Evolutionary conservation across 441 rosid species (phyloP), one percentile per base, ranked within the genome.

Genomic region (Hura crepitans): DNA sequence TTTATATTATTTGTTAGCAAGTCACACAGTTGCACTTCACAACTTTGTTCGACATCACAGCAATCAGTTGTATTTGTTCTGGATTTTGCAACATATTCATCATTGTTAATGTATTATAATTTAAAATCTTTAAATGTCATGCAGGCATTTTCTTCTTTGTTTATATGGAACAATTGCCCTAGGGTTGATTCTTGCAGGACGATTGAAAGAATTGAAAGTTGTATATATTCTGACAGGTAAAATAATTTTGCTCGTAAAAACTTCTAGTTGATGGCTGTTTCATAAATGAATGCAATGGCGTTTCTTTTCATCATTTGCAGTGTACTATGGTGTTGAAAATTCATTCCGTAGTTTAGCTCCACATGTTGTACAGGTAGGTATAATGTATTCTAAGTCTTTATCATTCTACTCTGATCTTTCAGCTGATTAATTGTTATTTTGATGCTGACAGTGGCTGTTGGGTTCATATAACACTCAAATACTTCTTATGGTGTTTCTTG

Each of bases 401-500:
- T 18, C 17, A 2, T 11, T 39, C 27, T 46, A 33, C 25, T 51
- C 22, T 20, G 45, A 12, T 60, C 9, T 1, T 7, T 22, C n/a
- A 50, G 60, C 51, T 57, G 58, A 25, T 14, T 59, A 25, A 71
- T 61, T 6, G 37, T 51, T 50, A 66, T 81, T n/a, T 22, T 57
- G 76, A 54, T 74, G 74, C 50, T 70, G 69, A 74, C 91, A 91
- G 96, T 90, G 97, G 98, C 77, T 94, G 72, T 75, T 86, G 84
- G 84, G 82, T 57, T 84, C 97, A 25, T 86, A 90, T 79, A 89
- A 89, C 83, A 85, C 86, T 35, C 96, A 90, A 73, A 83, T 91
- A 78, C 91, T 90, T 58, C 80, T 91, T 37, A 82, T 85, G 82
- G 90, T 94, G 82, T 91, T 94, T 82, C 93, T 91, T 27, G 89